Evolutionary conservation across 768 basidiomycete species (phyloP), one percentile per base, ranked within the genome.

Genomic region (Pleurotus sapidus): DNA sequence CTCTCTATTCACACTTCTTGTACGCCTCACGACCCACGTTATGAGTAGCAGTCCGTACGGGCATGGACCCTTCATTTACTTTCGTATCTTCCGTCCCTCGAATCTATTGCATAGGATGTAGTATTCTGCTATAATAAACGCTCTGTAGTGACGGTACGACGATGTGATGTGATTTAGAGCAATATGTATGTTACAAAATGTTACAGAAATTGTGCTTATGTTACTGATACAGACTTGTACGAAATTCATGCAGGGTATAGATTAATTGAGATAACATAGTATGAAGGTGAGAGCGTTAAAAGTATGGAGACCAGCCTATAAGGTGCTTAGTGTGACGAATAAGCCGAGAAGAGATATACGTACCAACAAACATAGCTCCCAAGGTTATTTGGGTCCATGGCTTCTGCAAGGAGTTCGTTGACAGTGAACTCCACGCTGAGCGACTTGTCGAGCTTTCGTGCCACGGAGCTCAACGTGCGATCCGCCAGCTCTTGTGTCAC

Each of bases 361-460:
- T 65, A 89, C 93, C 93, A 39, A 65, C 63, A 66, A 81, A 98
- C 61, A 98, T 93, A n/a, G 77, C 80, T 2, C 86, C 87, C 17
- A 98, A 98, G 73, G 68, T 93, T 93, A 47, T 73, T 75, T 2
- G 75, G 68, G 65, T 96, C 91, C 20, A 87, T 92, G 38, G 96
- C 96, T 66, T 91, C 86, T 17, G 91, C 86, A 58, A 98, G 88
- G 40, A 98, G 82, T 68, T 93, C 88, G 73, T 96, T 97, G 59
- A 99, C 93, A 4, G 88, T 91, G 63, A 92, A 95, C 68, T 96
- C 91, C 23, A 96, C 91, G 65, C 93, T 95, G 60, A 98, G 77
- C 3, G 84, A 79, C 65, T 87, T 88, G 67, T 92, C 86, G 42
- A 99, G 77, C 71, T 98, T 98, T 55, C 84, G 78, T 9, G 84